phyloP scores from a whole-genome alignment of 202 grass and related monocot genomes.

The Schoenoplectus triqueter region DNA sequence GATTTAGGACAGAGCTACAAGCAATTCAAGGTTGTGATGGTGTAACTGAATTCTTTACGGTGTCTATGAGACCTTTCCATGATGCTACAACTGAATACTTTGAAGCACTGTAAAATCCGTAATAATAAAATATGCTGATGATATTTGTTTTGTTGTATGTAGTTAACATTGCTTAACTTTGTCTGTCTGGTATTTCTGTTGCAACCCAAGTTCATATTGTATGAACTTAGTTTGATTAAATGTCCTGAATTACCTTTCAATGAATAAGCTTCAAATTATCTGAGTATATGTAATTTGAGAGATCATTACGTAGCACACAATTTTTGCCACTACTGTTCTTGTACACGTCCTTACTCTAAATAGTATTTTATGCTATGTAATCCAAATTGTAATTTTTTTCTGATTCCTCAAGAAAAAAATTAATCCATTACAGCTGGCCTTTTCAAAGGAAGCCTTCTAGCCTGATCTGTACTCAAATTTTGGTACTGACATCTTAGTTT shows the following conservation, averaged over 20 bases:
- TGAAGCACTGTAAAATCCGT: neutral
- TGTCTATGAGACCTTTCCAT: neutral
- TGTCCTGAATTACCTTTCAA: neutral
- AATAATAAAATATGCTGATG: neutral
- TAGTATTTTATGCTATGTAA: neutral
- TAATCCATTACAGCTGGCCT: too few relatives aligned
- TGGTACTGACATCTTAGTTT: neutral
- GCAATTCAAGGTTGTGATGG: neutral
- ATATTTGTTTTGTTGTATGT: neutral
- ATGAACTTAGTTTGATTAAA: neutral
- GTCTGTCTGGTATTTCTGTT: neutral
- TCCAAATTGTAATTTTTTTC: neutral
- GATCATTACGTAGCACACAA: neutral
- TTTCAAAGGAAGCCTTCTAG: too few relatives aligned
- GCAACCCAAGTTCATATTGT: neutral
- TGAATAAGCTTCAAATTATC: neutral
- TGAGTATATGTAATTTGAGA: neutral
- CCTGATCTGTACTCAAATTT: neutral
- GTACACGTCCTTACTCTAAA: neutral
- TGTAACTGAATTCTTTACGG: neutral
- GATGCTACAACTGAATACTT: neutral
- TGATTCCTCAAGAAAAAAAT: neutral
- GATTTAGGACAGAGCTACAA: conserved; percentile 14
- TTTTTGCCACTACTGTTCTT: neutral
- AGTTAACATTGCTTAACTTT: too few relatives aligned